phyloP scores from a whole-genome alignment of 2,329 filamentous ascomycete species.

The Phialophora verrucosa region DNA sequence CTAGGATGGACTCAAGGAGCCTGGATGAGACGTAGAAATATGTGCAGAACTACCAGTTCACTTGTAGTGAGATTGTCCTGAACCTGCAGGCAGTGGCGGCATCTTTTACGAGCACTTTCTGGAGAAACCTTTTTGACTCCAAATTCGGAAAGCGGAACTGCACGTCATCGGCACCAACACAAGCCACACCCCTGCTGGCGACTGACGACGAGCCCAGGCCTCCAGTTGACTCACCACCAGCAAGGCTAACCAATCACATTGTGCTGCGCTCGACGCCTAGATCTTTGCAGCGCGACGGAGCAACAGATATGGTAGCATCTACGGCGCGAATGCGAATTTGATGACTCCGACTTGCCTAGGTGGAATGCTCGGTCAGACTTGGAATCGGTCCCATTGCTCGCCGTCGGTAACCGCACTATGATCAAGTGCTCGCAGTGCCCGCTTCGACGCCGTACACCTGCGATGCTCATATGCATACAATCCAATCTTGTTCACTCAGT shows the following conservation, averaged over 20 bases:
- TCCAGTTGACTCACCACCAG: slow-evolving; percentile 17
- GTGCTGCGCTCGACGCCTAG: background rate
- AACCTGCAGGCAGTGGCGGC: slow-evolving; percentile 13
- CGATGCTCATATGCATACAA: slow-evolving; percentile 15
- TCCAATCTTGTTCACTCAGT: slow-evolving; percentile 42
- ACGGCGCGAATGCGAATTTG: background rate
- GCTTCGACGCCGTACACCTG: slow-evolving; percentile 11
- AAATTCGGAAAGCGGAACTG: slow-evolving; percentile 15
- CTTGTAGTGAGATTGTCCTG: background rate
- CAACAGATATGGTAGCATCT: background rate
- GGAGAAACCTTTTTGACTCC: background rate
- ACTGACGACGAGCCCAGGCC: background rate
- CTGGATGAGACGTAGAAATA: background rate
- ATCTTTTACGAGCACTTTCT: slow-evolving; percentile 18
- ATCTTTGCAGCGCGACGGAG: background rate
- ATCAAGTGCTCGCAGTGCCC: slow-evolving; percentile 3
- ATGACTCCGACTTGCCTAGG: slow-evolving; percentile 7
- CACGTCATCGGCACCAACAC: slow-evolving; percentile 26
- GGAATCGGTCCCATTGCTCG: slow-evolving; percentile 3
- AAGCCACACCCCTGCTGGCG: background rate
- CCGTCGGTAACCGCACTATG: slow-evolving; percentile 14
- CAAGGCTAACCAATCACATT: slow-evolving; percentile 27
- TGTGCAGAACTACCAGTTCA: background rate
- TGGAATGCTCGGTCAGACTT: background rate
- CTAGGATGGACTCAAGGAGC: background rate